phyloP scores from a whole-genome alignment of 257 asterid genomes.

The Ajuga chamaepitys region DNA sequence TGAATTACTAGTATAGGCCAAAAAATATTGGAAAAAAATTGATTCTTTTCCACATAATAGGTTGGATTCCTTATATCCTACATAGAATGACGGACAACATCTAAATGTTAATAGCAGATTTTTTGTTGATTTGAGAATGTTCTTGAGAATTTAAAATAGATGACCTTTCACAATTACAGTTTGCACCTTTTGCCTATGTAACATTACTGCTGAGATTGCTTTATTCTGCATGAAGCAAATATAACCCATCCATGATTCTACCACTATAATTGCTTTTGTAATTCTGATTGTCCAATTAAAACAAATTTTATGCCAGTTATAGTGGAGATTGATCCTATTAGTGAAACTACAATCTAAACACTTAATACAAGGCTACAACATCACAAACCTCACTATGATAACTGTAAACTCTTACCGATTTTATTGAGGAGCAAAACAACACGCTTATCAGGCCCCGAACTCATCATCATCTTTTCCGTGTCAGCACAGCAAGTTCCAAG shows the following conservation, averaged over 20 bases:
- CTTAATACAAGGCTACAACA: no score
- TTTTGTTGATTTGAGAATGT: not conserved
- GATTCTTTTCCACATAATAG: not conserved
- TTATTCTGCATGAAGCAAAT: no score
- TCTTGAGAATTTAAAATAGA: not conserved
- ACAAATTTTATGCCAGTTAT: not conserved
- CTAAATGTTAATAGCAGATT: no score
- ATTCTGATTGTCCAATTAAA: not conserved
- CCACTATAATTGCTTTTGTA: not conserved
- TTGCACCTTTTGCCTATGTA: not conserved
- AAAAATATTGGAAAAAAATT: not conserved
- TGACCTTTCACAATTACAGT: not conserved
- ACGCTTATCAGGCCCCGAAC: no score
- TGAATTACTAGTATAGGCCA: not conserved
- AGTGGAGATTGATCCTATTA: not conserved
- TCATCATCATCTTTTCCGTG: no score
- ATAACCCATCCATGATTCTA: not conserved
- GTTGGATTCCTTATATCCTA: constrained; percentile 3
- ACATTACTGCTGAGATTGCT: not conserved
- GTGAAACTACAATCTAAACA: not conserved
- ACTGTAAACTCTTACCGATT: no score
- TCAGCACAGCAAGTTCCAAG: no score
- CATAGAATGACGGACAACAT: not conserved
- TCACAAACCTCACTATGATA: no score
- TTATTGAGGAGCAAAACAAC: no score